Conservation (phyloP, 2,329 filamentous ascomycete species). For the Colletotrichum phormii region DNA sequence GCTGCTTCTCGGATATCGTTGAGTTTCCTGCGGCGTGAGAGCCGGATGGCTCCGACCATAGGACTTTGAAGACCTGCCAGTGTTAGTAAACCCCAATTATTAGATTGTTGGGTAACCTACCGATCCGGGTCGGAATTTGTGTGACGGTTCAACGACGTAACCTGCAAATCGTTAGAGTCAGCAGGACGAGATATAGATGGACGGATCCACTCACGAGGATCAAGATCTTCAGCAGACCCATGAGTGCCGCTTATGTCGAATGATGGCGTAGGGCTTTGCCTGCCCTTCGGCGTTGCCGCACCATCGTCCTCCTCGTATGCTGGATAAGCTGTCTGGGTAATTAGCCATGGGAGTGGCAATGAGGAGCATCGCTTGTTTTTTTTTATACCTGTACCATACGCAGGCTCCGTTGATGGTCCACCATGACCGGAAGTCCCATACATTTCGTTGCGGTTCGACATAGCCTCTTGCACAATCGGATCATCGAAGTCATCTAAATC, state of each 20-base stretch:
- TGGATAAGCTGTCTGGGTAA: not conserved
- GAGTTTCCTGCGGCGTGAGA: constrained; percentile 43
- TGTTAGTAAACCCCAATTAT: not conserved
- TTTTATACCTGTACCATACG: constrained; percentile 23
- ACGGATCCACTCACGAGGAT: constrained; percentile 48
- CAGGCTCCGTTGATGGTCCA: constrained; percentile 25
- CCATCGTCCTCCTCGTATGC: constrained; percentile 44
- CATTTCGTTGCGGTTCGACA: not conserved
- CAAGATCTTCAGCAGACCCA: constrained; percentile 40
- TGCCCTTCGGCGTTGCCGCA: constrained; percentile 39
- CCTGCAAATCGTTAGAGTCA: constrained; percentile 43
- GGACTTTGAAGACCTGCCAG: constrained; percentile 64
- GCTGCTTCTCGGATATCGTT: constrained; percentile 48
- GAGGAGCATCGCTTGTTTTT: not conserved
- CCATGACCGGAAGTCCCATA: constrained; percentile 5
- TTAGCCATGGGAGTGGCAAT: not conserved
- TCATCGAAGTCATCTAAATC: constrained; percentile 2
- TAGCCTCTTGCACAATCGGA: not conserved
- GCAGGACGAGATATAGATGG: too few relatives aligned
- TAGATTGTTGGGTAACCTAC: constrained; percentile 41
- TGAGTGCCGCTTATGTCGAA: constrained; percentile 21
- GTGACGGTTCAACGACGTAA: constrained; percentile 53
- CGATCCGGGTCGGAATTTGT: constrained; percentile 54
- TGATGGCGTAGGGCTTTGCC: not conserved
- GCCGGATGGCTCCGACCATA: constrained; percentile 65